These are phyloP conservation scores for Microdochium nivale DNA, from an alignment of 2,329 filamentous ascomycete species.

Conservation along the genomic window DNA sequence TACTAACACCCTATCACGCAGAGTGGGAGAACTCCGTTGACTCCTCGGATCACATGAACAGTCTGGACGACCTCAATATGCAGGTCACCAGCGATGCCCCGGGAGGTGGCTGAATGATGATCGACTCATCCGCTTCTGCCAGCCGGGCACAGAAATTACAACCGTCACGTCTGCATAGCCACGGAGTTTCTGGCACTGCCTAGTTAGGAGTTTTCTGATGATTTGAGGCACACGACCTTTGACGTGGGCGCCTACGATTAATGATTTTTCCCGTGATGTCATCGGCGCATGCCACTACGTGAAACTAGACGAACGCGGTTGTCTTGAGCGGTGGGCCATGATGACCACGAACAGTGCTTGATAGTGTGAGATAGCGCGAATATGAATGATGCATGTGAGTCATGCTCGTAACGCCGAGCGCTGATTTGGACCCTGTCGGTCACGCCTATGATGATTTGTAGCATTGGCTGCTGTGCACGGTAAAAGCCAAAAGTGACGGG, in stretches of 20 bases:
- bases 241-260: neutral
- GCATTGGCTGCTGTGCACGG: neutral
- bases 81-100: constrained; percentile 31
- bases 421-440: too few relatives aligned
- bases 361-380: too few relatives aligned
- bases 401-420: too few relatives aligned
- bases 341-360: too few relatives aligned
- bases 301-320: neutral
- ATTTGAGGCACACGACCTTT: neutral
- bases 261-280: neutral
- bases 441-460: too few relatives aligned
- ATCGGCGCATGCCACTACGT: neutral
- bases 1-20: constrained; percentile 14
- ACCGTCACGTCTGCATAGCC: neutral
- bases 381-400: too few relatives aligned
- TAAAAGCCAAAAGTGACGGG: neutral
- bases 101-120: constrained; percentile 21
- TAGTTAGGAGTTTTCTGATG: neutral
- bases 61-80: constrained; percentile 35
- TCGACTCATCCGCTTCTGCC: neutral
- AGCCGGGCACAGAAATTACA: neutral
- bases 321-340: neutral
- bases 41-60: constrained; percentile 47
- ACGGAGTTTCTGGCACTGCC: neutral
- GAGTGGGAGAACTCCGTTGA: constrained; percentile 47